Conservation (phyloP, 495 filamentous ascomycete species). For the Hypoxylon fuscum region DNA sequence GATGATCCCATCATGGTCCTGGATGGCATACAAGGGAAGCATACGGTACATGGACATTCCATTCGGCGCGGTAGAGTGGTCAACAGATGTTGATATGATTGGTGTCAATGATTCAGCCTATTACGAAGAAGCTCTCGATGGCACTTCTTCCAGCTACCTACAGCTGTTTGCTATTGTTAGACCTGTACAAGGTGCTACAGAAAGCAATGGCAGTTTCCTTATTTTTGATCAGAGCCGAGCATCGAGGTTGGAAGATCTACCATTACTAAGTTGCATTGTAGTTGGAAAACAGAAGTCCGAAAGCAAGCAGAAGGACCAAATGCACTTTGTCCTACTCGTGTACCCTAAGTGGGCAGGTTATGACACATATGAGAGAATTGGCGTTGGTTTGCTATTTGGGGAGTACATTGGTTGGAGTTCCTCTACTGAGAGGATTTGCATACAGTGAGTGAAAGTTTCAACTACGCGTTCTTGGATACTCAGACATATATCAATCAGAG, state of each 20-base stretch:
- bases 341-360: not conserved
- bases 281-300: not conserved
- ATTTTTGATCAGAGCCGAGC: not conserved
- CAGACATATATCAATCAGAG: too few species aligned
- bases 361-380: not conserved
- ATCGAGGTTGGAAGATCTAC: not conserved
- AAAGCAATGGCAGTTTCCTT: not conserved
- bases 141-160: not conserved
- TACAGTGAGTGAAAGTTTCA: too few species aligned
- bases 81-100: not conserved
- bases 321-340: not conserved
- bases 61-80: conserved; percentile 33
- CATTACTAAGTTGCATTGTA: not conserved
- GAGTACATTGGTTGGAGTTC: too few species aligned
- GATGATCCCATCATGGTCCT: conserved; percentile 38
- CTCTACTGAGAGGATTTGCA: too few species aligned
- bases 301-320: not conserved
- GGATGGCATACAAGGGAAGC: conserved; percentile 40
- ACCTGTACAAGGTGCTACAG: not conserved
- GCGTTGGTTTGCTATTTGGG: not conserved
- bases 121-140: not conserved
- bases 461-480: too few species aligned
- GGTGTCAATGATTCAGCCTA: not conserved
- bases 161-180: not conserved
- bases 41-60: conserved; percentile 31